Percentiles rank a stretch among this genome's conserved stretches.
Evolutionary conservation across 495 filamentous ascomycete genomes (phyloP).

Genomic region (Annulohypoxylon nitens): DNA sequence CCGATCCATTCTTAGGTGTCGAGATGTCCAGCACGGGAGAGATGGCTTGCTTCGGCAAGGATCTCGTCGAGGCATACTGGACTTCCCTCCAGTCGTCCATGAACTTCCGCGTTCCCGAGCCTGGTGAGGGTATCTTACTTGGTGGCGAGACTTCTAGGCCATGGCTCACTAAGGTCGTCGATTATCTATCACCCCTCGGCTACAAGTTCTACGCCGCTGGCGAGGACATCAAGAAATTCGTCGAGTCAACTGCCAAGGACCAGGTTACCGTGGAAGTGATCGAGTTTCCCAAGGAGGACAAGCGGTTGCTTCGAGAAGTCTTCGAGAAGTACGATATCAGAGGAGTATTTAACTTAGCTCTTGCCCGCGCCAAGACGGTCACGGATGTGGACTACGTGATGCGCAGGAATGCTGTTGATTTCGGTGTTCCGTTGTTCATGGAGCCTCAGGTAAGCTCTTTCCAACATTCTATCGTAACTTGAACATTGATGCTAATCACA

Average conservation of each 20-base stretch:
- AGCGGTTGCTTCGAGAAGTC: constrained; percentile 92
- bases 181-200: constrained; percentile 86
- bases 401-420: constrained; percentile 97
- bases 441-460: constrained; percentile 87
- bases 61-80: constrained; percentile 98
- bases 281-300: constrained; percentile 97
- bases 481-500: constrained; percentile 37
- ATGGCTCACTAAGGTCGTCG: constrained; percentile 77
- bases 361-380: constrained; percentile 82
- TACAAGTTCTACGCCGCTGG: constrained; percentile 95
- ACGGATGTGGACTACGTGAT: constrained; percentile 98
- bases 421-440: constrained; percentile 98
- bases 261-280: constrained; percentile 85
- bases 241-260: constrained; percentile 77
- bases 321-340: constrained; percentile 97
- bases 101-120: constrained; percentile 97
- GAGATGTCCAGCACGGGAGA: constrained; percentile 98
- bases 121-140: constrained; percentile 93
- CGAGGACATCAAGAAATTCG: constrained; percentile 80
- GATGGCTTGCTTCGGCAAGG: constrained; percentile 97
- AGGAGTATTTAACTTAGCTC: constrained; percentile 95
- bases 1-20: constrained; percentile 96
- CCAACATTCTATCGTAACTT: neutral
- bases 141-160: constrained; percentile 81
- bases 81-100: constrained; percentile 94